These are phyloP conservation scores for Tetradesmus obliquus DNA, from an alignment of 139 green algal genomes.

Conservation along the genomic window DNA sequence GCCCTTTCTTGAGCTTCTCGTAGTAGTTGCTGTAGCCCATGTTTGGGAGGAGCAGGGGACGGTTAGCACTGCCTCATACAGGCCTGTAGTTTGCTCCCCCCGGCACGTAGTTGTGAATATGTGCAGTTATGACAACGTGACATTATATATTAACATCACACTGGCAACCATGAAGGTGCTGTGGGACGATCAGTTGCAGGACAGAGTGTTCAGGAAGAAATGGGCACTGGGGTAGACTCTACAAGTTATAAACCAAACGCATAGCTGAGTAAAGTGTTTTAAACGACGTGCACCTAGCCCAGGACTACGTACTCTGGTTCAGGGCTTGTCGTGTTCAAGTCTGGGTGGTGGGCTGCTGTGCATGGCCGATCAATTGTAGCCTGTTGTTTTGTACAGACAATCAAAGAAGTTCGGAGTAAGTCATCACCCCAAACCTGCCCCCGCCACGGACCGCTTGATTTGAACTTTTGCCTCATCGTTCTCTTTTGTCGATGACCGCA, in stretches of 20 bases:
- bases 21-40: conserved; percentile 29
- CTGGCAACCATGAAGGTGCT: too few species aligned
- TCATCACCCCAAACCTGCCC: background rate
- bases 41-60: background rate
- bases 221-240: background rate
- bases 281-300: background rate
- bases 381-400: background rate
- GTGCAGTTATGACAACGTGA: background rate
- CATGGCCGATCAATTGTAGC: background rate
- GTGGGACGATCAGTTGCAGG: background rate
- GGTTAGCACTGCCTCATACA: background rate
- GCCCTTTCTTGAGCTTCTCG: conserved; percentile 35
- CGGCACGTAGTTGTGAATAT: background rate
- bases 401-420: background rate
- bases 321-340: background rate
- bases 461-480: background rate
- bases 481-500: background rate
- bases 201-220: background rate
- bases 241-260: background rate
- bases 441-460: background rate
- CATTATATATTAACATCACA: too few species aligned
- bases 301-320: background rate
- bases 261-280: background rate
- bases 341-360: background rate
- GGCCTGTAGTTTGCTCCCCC: background rate